Conservation (phyloP, 2,329 filamentous ascomycete species). For the Nemania abortiva region DNA sequence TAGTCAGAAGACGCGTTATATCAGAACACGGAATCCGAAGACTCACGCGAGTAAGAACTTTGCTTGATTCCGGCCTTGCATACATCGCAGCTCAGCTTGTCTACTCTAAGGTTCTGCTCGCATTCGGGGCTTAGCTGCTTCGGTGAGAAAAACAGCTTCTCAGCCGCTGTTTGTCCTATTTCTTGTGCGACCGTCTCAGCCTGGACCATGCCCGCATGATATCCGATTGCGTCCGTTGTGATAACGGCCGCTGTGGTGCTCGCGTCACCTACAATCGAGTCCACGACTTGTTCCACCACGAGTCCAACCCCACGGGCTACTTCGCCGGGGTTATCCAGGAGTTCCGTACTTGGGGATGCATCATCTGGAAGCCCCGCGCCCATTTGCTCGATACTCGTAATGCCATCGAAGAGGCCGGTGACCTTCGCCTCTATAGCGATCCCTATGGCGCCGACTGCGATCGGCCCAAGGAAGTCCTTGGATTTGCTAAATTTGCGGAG, state of each 20-base stretch:
- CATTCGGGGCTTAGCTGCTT: constrained; percentile 19
- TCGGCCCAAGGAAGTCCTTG: constrained; percentile 6
- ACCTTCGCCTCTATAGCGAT: not conserved
- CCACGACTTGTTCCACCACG: constrained; percentile 13
- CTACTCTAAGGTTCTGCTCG: not conserved
- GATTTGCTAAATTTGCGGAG: constrained; percentile 21
- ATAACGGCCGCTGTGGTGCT: not conserved
- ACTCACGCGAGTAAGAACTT: constrained; percentile 17
- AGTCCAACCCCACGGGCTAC: not conserved
- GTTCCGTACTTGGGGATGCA: constrained; percentile 10
- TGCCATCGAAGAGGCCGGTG: constrained; percentile 6
- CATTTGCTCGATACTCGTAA: constrained; percentile 18
- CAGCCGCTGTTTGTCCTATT: constrained; percentile 6
- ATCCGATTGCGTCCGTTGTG: constrained; percentile 4
- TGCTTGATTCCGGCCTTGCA: constrained; percentile 4
- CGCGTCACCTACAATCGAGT: constrained; percentile 6
- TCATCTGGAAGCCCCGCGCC: constrained; percentile 2
- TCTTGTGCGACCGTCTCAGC: constrained; percentile 1
- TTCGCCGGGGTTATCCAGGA: constrained; percentile 5
- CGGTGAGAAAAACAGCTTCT: constrained; percentile 9
- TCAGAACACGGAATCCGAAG: not conserved
- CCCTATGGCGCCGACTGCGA: constrained; percentile 2
- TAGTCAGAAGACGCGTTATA: not conserved
- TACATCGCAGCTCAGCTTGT: not conserved
- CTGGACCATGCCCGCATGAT: constrained; percentile 18